Evolutionary conservation across 208 protist species (phyloP), one percentile per base, ranked within the genome.

Genomic region (Herpetomonas tarakana): DNA sequence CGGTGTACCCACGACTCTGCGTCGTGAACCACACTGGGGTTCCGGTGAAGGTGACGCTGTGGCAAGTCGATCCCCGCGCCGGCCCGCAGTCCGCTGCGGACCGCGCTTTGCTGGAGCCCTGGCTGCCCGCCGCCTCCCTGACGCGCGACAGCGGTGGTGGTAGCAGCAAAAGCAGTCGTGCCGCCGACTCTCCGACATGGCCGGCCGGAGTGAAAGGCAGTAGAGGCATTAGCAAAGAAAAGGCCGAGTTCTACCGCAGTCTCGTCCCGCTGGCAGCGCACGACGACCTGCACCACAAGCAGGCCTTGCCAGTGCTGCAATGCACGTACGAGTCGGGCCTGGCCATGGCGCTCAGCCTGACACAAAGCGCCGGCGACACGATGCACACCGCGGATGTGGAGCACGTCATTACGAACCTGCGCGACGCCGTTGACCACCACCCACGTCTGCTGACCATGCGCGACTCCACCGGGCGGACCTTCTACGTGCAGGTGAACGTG

Each of bases 11-110:
- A 21, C 78, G 83, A 18, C 57, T 90, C 11, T 81, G 74, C 9
- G 58, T 93, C 6, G 44, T 90, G 21, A 93, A 93, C 66, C 82
- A 89, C 64, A 72, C 85, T 9, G 86, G 86, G 18, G 68, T 91
- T n/a, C 71, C 81, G 4, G 58, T 86, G 41, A 65, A 67, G 25
- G 52, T 91, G 14, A 63, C 74, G 6, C 45, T 87, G 9, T 91
- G 77, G 64, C 86, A 93, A 68, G 44, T 63, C 29, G 80, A 90
- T 59, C 55, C 38, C 12, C 59, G 57, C n/a, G 78, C 67, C 11
- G 78, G 79, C 1, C 71, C 77, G 21, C 76, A 77, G 44, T 74
- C 71, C 1, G 57, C 49, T 9, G 58, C 57, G 22, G 81, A 88
- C 58, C 58, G 50, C 12, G 41, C 24, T 44, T 53, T 78, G 14